Base-by-base conservation (phyloP, 2,329 filamentous ascomycete species). In the Aureobasidium subglaciale region DNA sequence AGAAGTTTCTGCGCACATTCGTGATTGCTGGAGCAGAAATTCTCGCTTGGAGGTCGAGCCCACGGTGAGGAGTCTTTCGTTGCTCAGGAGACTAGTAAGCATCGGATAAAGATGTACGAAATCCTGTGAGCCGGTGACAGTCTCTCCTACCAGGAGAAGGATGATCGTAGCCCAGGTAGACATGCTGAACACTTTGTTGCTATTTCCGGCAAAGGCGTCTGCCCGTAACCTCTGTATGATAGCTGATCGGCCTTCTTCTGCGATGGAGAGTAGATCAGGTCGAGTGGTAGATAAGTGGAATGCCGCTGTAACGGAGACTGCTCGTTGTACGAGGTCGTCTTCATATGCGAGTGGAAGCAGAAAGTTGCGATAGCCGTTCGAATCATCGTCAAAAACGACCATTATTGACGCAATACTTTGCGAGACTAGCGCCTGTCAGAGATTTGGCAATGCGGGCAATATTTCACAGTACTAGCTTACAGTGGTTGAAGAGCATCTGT, bases 271-370 rank as follows among this genome's bases (percentile, higher is more conserved):
- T 1, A 73, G 58, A 3, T 64, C 61, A 1, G 70, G 69, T 10
- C 63, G 59, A 5, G 65, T 62, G 20, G 68, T 63, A 2, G 67
- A 65, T 0, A 73, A 60, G 57, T 73, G 72, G 16, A 73, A 71
- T 0, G 71, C 70, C 5, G 72, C 67, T 0, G 73, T 68, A 5
- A 73, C 71, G 8, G 65, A 68, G 1, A 74, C 69, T 0, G 72
- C 70, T 24, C 68, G 64, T 20, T 64, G 63, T 0, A 74, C 64
- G 0, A 70, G 61, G 1, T 67, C 61, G 16, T 73, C 65, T 18
- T 73, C 65, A 9, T 66, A 63, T 0, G 72, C 72, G n/a, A 74
- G 66, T 2, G 72, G 71, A 2, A 74, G 62, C 6, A 74, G 65
- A 10, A 73, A 55, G 5, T 72, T 62, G 22, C 71, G 63, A 38